Conservation (phyloP, 768 basidiomycete species). For the Pleurotus sapidus region DNA sequence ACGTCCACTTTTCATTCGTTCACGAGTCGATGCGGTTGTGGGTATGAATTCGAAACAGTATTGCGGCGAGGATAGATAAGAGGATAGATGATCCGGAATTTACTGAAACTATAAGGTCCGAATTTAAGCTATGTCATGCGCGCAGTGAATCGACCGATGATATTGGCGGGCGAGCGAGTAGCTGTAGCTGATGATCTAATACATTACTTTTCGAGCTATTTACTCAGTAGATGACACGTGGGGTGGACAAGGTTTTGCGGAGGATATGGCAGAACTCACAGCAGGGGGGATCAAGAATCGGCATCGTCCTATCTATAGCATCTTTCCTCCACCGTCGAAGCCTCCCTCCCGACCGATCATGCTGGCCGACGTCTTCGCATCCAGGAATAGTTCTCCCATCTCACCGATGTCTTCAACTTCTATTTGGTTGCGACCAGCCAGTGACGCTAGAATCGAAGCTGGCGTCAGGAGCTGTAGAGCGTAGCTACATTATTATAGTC, state of each 20-base stretch:
- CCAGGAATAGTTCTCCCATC: constrained; percentile 93
- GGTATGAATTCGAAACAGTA: background rate
- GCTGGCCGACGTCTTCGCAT: constrained; percentile 80
- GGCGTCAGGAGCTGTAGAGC: constrained; percentile 90
- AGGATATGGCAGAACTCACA: constrained; percentile 2
- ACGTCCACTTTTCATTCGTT: background rate
- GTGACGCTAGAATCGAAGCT: constrained; percentile 78
- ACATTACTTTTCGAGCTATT: constrained; percentile 7
- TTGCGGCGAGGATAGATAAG: constrained; percentile 1
- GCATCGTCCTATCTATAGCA: constrained; percentile 10
- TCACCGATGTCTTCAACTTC: constrained; percentile 87
- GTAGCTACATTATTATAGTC: constrained; percentile 49
- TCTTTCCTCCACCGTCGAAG: constrained; percentile 23
- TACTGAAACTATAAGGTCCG: constrained; percentile 6
- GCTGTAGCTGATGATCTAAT: constrained; percentile 1
- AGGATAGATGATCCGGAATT: constrained; percentile 6
- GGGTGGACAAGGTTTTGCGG: background rate
- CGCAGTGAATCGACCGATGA: constrained; percentile 1
- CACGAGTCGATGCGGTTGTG: background rate
- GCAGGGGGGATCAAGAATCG: constrained; percentile 1
- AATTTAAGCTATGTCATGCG: background rate
- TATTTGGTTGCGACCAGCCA: constrained; percentile 79
- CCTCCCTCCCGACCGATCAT: constrained; percentile 42
- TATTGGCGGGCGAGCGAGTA: background rate
- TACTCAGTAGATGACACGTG: constrained; percentile 4